These are phyloP conservation scores for Triangularia verruculosa DNA, from an alignment of 2,329 filamentous ascomycete species.

Conservation along the genomic window DNA sequence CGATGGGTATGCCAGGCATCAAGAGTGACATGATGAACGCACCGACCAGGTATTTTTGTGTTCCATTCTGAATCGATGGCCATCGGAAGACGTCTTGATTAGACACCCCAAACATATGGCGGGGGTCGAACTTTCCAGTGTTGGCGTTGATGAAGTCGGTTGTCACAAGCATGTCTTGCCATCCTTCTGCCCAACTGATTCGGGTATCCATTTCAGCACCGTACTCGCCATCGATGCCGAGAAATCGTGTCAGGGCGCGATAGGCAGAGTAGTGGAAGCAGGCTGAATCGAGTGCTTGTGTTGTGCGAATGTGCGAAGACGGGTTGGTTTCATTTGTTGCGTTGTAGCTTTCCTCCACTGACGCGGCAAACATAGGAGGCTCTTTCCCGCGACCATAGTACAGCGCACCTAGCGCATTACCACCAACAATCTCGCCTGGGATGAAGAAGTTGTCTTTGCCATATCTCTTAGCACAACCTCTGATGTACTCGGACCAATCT, in stretches of 20 bases:
- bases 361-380: constrained; percentile 27
- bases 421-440: constrained; percentile 60
- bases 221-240: constrained; percentile 57
- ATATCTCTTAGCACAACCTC: constrained; percentile 53
- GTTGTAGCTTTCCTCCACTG: constrained; percentile 38
- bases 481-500: constrained; percentile 55
- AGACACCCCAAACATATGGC: constrained; percentile 34
- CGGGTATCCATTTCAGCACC: constrained; percentile 52
- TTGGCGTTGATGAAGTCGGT: constrained; percentile 36
- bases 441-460: constrained; percentile 64
- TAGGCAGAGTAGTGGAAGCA: constrained; percentile 61
- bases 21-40: constrained; percentile 57
- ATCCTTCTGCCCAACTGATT: constrained; percentile 48
- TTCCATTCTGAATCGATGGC: constrained; percentile 56
- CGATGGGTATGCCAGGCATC: constrained; percentile 30
- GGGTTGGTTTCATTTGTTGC: constrained; percentile 43
- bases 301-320: constrained; percentile 38
- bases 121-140: constrained; percentile 21
- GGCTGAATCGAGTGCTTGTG: constrained; percentile 40
- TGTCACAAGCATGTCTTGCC: constrained; percentile 49
- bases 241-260: constrained; percentile 55
- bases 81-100: constrained; percentile 64
- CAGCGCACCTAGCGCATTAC: constrained; percentile 57
- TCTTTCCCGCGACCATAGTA: constrained; percentile 58
- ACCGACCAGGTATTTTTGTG: constrained; percentile 53